Evolutionary conservation across 352 stramenopile genomes (phyloP).

Genomic region (Phytophthora europaea): DNA sequence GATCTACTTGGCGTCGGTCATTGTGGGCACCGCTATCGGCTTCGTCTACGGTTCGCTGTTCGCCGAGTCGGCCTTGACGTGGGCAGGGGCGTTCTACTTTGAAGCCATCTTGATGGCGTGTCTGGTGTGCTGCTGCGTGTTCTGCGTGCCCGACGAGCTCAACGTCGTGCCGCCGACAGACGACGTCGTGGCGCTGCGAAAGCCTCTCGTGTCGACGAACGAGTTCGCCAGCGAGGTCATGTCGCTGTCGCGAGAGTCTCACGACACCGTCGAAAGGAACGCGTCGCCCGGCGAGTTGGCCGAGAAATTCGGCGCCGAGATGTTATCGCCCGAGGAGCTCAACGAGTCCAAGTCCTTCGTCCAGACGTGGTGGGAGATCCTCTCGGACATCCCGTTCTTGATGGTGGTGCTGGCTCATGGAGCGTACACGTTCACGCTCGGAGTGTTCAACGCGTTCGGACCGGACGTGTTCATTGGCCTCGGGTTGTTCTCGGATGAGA

Average conservation of each 20-base stretch:
- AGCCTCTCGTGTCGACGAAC: conserved; percentile 35
- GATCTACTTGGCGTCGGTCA: conserved; percentile 90
- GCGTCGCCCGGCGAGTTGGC: conserved; percentile 23
- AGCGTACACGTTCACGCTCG: conserved; percentile 82
- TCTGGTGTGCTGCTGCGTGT: conserved; percentile 66
- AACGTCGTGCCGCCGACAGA: conserved; percentile 46
- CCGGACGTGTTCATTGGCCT: conserved; percentile 84
- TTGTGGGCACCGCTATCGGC: conserved; percentile 80
- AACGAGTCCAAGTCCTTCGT: conserved; percentile 35
- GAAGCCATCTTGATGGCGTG: conserved; percentile 82
- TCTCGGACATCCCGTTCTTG: conserved; percentile 74
- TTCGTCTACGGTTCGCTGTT: conserved; percentile 83
- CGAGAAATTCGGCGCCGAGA: conserved; percentile 18
- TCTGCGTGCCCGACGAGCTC: conserved; percentile 51
- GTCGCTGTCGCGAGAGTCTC: conserved; percentile 34
- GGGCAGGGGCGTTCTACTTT: conserved; percentile 84
- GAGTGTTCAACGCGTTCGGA: conserved; percentile 80
- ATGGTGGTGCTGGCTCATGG: conserved; percentile 75
- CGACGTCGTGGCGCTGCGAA: conserved; percentile 27
- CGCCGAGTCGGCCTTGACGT: conserved; percentile 62
- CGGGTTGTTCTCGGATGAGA: conserved; percentile 79
- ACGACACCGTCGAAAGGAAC: conserved; percentile 22
- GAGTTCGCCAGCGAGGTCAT: conserved; percentile 43
- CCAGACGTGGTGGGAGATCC: conserved; percentile 52
- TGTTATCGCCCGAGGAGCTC: conserved; percentile 14